Evolutionary conservation across 2,329 filamentous ascomycete genomes (phyloP).

Genomic region (Sarocladium kiliense): DNA sequence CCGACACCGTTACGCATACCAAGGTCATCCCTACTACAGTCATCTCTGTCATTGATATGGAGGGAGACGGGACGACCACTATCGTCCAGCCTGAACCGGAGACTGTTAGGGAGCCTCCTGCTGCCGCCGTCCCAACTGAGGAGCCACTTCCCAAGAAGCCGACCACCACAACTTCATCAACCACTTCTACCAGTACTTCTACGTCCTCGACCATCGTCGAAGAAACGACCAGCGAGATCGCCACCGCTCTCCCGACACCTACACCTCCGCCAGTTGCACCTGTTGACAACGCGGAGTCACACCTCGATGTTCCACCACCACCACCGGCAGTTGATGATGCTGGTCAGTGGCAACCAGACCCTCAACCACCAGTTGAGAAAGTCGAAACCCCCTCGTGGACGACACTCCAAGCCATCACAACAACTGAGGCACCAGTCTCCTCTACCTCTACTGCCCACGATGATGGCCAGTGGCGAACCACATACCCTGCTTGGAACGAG

Average conservation of each 20-base stretch:
- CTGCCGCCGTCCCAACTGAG: constrained; percentile 8
- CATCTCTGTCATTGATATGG: constrained; percentile 25
- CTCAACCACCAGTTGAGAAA: neutral
- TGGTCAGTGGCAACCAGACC: neutral
- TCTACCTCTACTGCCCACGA: constrained; percentile 28
- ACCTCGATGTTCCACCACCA: neutral
- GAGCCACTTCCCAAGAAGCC: neutral
- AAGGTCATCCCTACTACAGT: constrained; percentile 23
- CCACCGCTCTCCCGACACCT: neutral
- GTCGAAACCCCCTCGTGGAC: neutral
- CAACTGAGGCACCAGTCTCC: neutral
- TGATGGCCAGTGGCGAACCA: constrained; percentile 40
- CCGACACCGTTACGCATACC: constrained; percentile 22
- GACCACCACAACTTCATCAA: constrained; percentile 2
- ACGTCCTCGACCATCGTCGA: neutral
- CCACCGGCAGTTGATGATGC: neutral
- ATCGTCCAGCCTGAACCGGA: constrained; percentile 9
- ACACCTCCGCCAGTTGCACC: neutral
- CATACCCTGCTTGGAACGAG: constrained; percentile 39
- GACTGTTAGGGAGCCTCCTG: constrained; percentile 11
- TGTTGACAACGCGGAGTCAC: neutral
- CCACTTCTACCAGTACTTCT: constrained; percentile 13
- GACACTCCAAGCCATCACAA: neutral
- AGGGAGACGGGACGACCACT: constrained; percentile 10
- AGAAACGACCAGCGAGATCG: neutral